phyloP scores from a whole-genome alignment of 2,329 filamentous ascomycete species.

The Lecanicillium sp. region DNA sequence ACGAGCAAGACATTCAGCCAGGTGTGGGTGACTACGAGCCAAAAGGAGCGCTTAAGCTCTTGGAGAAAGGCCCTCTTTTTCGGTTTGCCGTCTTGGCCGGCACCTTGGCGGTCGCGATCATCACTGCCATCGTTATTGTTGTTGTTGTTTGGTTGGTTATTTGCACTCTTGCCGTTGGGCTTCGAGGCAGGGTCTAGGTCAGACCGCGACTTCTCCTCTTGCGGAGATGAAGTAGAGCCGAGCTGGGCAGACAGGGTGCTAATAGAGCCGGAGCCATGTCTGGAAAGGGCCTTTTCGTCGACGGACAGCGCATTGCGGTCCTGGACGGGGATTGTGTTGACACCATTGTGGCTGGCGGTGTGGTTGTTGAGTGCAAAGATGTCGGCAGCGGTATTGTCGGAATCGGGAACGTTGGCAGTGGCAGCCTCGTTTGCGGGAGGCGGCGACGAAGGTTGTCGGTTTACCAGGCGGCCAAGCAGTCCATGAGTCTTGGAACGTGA shows the following conservation, averaged over 20 bases:
- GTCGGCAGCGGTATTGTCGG: conserved; percentile 10
- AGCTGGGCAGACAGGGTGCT: conserved; percentile 16
- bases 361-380: conserved; percentile 10
- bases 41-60: conserved; percentile 41
- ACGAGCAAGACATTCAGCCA: conserved; percentile 71
- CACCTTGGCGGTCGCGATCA: no score
- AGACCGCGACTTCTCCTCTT: conserved; percentile 48
- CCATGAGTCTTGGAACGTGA: conserved; percentile 47
- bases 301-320: conserved; percentile 8
- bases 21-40: conserved; percentile 59
- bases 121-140: conserved; percentile 21
- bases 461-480: conserved; percentile 29
- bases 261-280: conserved; percentile 16
- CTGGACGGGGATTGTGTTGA: neutral
- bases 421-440: conserved; percentile 20
- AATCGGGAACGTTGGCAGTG: conserved; percentile 14
- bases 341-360: conserved; percentile 12
- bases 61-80: conserved; percentile 34
- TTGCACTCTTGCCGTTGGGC: conserved; percentile 18
- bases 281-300: conserved; percentile 12
- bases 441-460: conserved; percentile 17
- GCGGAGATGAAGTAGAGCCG: conserved; percentile 34
- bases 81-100: conserved; percentile 19
- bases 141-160: conserved; percentile 11
- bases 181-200: conserved; percentile 34